Conservation (phyloP, 345 rosid genomes). For the Cardamine chenopodiifolia region DNA sequence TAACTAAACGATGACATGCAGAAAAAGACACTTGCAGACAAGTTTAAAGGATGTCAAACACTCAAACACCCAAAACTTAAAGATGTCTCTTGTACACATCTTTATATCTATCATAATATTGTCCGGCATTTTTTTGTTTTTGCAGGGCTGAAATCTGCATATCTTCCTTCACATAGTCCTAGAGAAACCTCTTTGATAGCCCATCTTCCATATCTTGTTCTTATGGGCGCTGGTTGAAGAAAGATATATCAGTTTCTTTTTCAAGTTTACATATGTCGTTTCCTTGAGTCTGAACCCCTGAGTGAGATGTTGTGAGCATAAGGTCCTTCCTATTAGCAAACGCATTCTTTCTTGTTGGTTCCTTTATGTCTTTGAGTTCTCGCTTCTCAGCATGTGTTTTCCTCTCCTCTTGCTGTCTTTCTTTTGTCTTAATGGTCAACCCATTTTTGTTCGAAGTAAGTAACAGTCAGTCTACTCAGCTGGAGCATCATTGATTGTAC, state of each 20-base stretch:
- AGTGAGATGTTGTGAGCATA: slow-evolving; percentile 47
- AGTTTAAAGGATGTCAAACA: slow-evolving; percentile 45
- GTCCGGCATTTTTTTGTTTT: not conserved
- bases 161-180: slow-evolving; percentile 50
- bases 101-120: not conserved
- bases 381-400: slow-evolving; percentile 60
- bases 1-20: not conserved
- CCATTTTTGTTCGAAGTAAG: slow-evolving; percentile 51
- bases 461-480: slow-evolving; percentile 61
- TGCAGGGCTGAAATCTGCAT: slow-evolving; percentile 64
- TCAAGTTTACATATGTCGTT: slow-evolving; percentile 41
- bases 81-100: slow-evolving; percentile 46
- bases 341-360: slow-evolving; percentile 48
- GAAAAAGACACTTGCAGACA: slow-evolving; percentile 29
- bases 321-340: slow-evolving; percentile 48
- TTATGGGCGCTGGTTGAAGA: slow-evolving; percentile 56
- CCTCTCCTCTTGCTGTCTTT: slow-evolving; percentile 39
- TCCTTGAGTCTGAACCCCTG: slow-evolving; percentile 47
- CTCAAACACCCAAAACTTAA: slow-evolving; percentile 44
- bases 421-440: slow-evolving; percentile 44
- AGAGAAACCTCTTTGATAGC: slow-evolving; percentile 48
- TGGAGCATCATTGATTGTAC: slow-evolving; percentile 39
- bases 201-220: slow-evolving; percentile 41
- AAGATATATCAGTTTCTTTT: slow-evolving; percentile 34
- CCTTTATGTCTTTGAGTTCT: slow-evolving; percentile 37